A percentile compares a stretch with the other conserved stretches of the same genome.
Evolutionary conservation across 2,329 filamentous ascomycete species (phyloP).

Genomic region (Xylariales sp.): DNA sequence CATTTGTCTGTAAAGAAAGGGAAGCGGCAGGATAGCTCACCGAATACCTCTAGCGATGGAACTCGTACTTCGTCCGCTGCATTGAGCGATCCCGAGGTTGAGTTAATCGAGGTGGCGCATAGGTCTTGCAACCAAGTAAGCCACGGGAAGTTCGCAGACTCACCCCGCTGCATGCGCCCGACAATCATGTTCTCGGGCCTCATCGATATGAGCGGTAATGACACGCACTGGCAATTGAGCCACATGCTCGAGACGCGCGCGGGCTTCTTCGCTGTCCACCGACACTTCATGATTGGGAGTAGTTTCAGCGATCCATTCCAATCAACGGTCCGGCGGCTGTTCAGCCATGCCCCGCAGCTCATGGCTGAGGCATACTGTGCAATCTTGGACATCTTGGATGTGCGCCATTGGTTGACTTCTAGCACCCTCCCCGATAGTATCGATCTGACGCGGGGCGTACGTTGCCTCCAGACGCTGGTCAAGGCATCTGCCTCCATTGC

Average conservation of each 20-base stretch:
- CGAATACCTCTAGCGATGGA: too few species aligned
- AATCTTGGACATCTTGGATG: conserved; percentile 4
- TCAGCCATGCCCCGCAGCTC: conserved; percentile 6
- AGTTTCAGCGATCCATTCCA: conserved; percentile 7
- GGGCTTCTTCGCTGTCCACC: conserved; percentile 8
- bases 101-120: too few species aligned
- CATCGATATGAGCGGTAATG: too few species aligned
- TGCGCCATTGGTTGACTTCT: conserved; percentile 3
- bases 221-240: conserved; percentile 1
- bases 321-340: conserved; percentile 5
- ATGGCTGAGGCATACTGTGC: conserved; percentile 9
- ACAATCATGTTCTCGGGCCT: too few species aligned
- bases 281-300: conserved; percentile 8
- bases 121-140: too few species aligned
- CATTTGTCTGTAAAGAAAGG: background rate
- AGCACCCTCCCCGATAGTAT: background rate
- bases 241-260: conserved; percentile 6
- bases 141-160: too few species aligned
- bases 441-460: conserved; percentile 2
- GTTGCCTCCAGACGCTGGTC: conserved; percentile 5
- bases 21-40: background rate
- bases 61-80: too few species aligned
- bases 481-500: conserved; percentile 3
- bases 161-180: too few species aligned
- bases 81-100: too few species aligned